Conservation (phyloP, 2,329 filamentous ascomycete genomes). For the Mycosphaerella sp. region DNA sequence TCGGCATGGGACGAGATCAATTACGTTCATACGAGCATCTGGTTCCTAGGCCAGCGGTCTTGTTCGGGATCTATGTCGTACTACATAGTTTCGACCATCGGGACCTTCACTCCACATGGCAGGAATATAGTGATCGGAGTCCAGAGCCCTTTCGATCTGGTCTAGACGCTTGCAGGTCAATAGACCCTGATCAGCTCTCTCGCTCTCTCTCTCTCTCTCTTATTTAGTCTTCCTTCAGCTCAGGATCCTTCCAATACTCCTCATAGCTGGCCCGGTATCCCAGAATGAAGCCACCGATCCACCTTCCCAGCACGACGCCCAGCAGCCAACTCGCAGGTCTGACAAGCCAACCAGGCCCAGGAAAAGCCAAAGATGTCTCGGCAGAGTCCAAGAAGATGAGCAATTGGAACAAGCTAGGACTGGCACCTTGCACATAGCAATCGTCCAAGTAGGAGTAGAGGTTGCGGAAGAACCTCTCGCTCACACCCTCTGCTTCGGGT, state of each 20-base stretch:
- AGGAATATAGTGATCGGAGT: too few species aligned
- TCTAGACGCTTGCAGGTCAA: too few species aligned
- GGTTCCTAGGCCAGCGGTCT: too few species aligned
- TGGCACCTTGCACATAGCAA: conserved; percentile 22
- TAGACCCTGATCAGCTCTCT: too few species aligned
- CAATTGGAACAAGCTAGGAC: conserved; percentile 26
- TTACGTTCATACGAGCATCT: too few species aligned
- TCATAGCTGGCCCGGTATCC: conserved; percentile 19
- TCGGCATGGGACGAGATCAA: too few species aligned
- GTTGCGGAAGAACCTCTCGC: conserved; percentile 28
- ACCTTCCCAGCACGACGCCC: conserved; percentile 26
- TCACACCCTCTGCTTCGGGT: conserved; percentile 20
- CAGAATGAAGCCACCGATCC: conserved; percentile 22
- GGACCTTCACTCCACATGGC: too few species aligned
- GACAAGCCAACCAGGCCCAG: conserved; percentile 25
- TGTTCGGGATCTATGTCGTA: too few species aligned
- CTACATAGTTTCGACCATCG: too few species aligned
- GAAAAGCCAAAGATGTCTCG: conserved; percentile 27
- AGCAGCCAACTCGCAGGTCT: conserved; percentile 21
- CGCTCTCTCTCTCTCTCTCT: too few species aligned
- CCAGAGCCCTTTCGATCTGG: too few species aligned
- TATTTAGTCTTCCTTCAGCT: conserved; percentile 3
- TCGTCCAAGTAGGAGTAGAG: conserved; percentile 30
- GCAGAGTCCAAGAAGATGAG: conserved; percentile 27
- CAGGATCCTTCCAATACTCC: conserved; percentile 18